phyloP scores from a whole-genome alignment of 208 protist genomes.

The Leishmania major region DNA sequence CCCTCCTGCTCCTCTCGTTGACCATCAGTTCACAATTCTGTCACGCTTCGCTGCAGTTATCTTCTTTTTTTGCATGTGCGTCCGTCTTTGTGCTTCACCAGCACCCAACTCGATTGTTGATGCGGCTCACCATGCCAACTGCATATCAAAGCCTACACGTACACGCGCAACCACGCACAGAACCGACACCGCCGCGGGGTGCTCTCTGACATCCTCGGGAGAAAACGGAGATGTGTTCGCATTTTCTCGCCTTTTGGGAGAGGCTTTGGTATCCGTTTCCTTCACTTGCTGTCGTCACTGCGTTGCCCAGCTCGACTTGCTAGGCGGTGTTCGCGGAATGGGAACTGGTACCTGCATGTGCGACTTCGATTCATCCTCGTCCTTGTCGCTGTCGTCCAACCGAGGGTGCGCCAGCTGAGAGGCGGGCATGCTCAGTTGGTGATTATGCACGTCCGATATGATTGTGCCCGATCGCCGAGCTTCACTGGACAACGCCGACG shows the following conservation, averaged over 20 bases:
- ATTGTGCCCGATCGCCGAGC: background rate
- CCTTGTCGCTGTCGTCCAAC: background rate
- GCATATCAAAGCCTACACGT: background rate
- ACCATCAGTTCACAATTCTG: background rate
- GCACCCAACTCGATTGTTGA: background rate
- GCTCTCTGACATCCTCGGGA: background rate
- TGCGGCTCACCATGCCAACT: background rate
- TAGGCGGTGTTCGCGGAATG: background rate
- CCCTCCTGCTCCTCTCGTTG: background rate
- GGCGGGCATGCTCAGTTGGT: background rate
- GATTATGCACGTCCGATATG: background rate
- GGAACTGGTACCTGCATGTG: slow-evolving; percentile 15
- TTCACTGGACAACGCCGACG: background rate
- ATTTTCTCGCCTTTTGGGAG: background rate
- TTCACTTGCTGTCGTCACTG: background rate
- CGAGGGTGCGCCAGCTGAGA: background rate
- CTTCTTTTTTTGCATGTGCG: background rate
- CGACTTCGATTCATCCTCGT: slow-evolving; percentile 13
- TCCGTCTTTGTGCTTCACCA: background rate
- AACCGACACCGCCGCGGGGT: background rate
- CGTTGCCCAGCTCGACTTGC: background rate
- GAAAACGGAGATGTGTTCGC: background rate
- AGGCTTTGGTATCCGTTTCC: background rate
- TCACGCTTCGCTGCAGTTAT: background rate
- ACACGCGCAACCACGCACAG: background rate